Percentiles rank a stretch among this genome's conserved stretches.
Conservation (phyloP, 2,329 filamentous ascomycete species). For the Aspergillus fijiensis region DNA sequence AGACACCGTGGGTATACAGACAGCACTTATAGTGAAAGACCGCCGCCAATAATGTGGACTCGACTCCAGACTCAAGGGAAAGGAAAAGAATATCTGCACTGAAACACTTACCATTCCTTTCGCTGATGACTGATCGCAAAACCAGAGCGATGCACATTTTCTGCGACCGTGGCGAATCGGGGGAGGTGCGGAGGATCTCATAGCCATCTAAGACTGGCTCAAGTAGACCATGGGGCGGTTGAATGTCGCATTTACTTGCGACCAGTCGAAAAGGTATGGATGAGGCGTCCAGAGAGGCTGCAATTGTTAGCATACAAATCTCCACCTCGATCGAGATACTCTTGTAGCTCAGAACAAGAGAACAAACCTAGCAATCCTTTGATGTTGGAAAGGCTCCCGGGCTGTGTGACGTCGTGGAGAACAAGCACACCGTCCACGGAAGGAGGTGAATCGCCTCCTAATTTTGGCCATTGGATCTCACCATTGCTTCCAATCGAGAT, state of each 20-base stretch:
- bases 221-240: constrained; percentile 67
- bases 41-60: too few relatives aligned
- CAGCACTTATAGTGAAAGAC: background rate
- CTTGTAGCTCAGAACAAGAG: background rate
- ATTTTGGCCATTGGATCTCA: constrained; percentile 52
- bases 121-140: constrained; percentile 67
- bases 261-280: constrained; percentile 76
- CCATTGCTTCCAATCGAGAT: constrained; percentile 52
- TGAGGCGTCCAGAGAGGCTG: constrained; percentile 72
- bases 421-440: constrained; percentile 79
- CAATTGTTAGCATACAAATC: constrained; percentile 13
- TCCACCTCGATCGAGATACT: background rate
- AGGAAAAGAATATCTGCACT: background rate
- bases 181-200: constrained; percentile 71
- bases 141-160: constrained; percentile 75
- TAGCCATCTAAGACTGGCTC: constrained; percentile 70
- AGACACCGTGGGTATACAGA: background rate
- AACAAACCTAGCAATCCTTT: constrained; percentile 76
- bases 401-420: constrained; percentile 82
- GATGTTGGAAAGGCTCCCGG: constrained; percentile 70
- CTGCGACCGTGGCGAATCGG: constrained; percentile 67
- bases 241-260: constrained; percentile 85
- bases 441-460: constrained; percentile 65
- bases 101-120: constrained; percentile 63
- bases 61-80: background rate